Conservation (phyloP, 1,284 basidiomycete genomes). For the Ceratobasidium sp. region DNA sequence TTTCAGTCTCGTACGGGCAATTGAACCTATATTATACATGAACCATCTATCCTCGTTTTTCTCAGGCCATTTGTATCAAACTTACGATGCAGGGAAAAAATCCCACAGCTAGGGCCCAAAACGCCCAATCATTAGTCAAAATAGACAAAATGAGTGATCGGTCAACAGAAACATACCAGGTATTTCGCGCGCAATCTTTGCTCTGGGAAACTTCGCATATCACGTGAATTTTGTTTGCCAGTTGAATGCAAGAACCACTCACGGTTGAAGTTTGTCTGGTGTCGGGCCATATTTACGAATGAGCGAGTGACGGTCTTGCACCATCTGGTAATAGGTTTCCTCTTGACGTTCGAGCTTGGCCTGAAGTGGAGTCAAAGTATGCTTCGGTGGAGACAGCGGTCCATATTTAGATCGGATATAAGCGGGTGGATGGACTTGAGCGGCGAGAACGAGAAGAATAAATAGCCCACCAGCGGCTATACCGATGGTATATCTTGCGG, state of each 20-base stretch:
- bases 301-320: slow-evolving; percentile 24
- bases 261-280: slow-evolving; percentile 19
- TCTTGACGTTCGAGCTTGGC: slow-evolving; percentile 20
- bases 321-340: slow-evolving; percentile 24
- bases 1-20: slow-evolving; percentile 51
- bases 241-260: neutral
- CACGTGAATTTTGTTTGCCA: too few relatives aligned
- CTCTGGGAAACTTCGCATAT: slow-evolving; percentile 14
- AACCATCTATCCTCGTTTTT: too few relatives aligned
- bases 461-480: slow-evolving; percentile 20
- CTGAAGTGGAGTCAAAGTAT: neutral
- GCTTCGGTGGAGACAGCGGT: neutral
- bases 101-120: slow-evolving; percentile 50
- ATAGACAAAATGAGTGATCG: too few relatives aligned
- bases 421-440: slow-evolving; percentile 4
- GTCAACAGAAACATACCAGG: slow-evolving; percentile 19
- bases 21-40: too few relatives aligned
- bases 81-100: slow-evolving; percentile 50
- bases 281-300: slow-evolving; percentile 38
- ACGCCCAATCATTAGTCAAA: too few relatives aligned
- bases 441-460: slow-evolving; percentile 15
- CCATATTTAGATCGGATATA: neutral
- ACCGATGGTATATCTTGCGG: slow-evolving; percentile 29
- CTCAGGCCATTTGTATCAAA: too few relatives aligned
- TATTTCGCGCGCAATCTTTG: slow-evolving; percentile 11